Evolutionary conservation across 805 yeast genomes (phyloP), one percentile per base, ranked within the genome.

Genomic region (Ogataea ganodermae): DNA sequence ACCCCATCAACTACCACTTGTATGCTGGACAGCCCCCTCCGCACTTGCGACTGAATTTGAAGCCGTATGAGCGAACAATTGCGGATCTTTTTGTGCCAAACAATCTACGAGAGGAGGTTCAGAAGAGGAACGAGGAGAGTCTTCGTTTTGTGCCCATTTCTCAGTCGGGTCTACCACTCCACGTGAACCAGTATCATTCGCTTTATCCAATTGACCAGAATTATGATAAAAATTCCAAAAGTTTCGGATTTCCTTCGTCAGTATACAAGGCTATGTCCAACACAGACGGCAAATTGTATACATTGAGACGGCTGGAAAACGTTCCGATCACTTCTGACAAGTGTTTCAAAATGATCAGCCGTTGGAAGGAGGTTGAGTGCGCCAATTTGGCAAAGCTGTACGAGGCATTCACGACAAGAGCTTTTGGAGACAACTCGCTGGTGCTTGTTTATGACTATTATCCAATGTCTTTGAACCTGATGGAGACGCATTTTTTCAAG

Each of bases 21-120:
- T 91, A 92, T 67, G 94, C 97, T 0, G 97, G 97, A 2, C 77
- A 81, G 24, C 92, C 97, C 8, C 89, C 91, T 2, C 91, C 90
- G 7, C 83, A 84, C 60, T 65, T 83, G 40, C 73, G 75, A 33
- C 66, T 78, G 8, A 81, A 83, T 12, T 69, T 86, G 51, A 75
- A 77, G 41, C 80, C 88, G 1, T 82, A 90, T 62, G 91, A 90
- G 67, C 77, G 89, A 35, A 81, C 80, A 26, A 79, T 84, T 2
- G 79, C 79, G 45, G 78, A 76, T 48, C 73, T 94, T 59, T 91
- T 91, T 62, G 77, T 92, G 9, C 81, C 90, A 8, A 79, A 79
- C 56, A 76, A 84, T 41, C 60, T 92, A 40, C 76, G 97, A 57
- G 90, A 87, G 60, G 69, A 75, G 2, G 71, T 92, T 35, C 84